Evolutionary conservation across 129 eudicot genomes (phyloP).

Genomic region (Flaveria robusta): DNA sequence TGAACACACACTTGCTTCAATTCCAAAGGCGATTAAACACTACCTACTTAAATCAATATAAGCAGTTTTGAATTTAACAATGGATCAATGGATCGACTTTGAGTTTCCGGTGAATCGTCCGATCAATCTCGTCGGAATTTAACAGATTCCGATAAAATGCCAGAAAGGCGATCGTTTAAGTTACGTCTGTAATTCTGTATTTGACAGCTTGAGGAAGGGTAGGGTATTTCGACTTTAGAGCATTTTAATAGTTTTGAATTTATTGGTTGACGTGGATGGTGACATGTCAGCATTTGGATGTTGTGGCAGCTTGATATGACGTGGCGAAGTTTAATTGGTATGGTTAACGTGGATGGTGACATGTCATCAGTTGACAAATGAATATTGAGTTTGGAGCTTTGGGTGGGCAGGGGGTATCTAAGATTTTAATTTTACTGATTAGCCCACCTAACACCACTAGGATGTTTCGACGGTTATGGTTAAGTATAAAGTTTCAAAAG

Average conservation of each 20-base stretch:
- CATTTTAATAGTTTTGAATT: neutral
- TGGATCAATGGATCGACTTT: neutral
- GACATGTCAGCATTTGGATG: no score
- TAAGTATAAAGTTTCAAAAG: no score
- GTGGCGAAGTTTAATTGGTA: no score
- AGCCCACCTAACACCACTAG: no score
- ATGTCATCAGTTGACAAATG: neutral
- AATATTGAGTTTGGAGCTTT: neutral
- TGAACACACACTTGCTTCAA: conserved; percentile 25
- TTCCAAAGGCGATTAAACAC: conserved; percentile 24
- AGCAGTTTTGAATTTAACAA: conserved; percentile 30
- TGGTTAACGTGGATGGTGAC: no score
- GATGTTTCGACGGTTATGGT: no score
- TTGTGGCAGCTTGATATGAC: no score
- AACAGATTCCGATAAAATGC: neutral
- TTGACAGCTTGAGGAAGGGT: neutral
- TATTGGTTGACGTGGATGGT: neutral
- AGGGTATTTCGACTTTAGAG: neutral
- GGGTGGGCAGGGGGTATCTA: neutral
- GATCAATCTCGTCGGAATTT: neutral
- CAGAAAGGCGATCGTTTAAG: neutral
- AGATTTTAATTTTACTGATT: no score
- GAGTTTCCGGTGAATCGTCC: conserved; percentile 7
- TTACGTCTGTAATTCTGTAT: neutral
- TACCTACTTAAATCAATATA: no score